phyloP scores from a whole-genome alignment of 192 early-diverging fungal species.

The Podila minutissima region DNA sequence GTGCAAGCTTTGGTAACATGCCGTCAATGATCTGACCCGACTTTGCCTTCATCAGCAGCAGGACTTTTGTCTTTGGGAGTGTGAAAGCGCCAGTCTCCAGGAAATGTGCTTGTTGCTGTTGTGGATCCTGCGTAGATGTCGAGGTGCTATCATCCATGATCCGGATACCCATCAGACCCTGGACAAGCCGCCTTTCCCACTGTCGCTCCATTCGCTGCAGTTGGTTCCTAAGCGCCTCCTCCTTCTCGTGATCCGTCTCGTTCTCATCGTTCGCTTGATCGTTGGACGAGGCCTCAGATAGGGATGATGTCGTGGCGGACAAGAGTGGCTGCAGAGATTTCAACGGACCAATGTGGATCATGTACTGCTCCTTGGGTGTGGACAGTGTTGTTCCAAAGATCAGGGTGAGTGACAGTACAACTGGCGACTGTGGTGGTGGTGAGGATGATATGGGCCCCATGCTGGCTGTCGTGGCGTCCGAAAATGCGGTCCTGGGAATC shows the following conservation, averaged over 20 bases:
- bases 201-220: conserved; percentile 9
- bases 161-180: conserved; percentile 30
- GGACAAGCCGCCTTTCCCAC: conserved; percentile 30
- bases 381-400: conserved; percentile 26
- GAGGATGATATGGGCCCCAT: not conserved
- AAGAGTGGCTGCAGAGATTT: conserved; percentile 3
- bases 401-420: conserved; percentile 21
- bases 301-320: not conserved
- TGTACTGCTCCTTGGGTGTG: conserved; percentile 40
- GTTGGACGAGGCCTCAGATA: not conserved
- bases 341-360: conserved; percentile 36
- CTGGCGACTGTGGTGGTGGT: not conserved
- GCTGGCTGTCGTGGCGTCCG: not conserved
- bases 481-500: not conserved
- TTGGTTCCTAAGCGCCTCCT: not conserved
- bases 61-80: conserved; percentile 8
- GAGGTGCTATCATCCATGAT: not conserved
- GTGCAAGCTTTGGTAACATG: conserved; percentile 21
- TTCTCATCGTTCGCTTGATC: not conserved
- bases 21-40: conserved; percentile 15
- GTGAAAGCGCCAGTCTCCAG: not conserved
- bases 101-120: not conserved
- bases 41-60: conserved; percentile 21
- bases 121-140: not conserved
- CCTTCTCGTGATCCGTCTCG: not conserved